These are phyloP conservation scores for Gymnopilus dilepis DNA, from an alignment of 768 basidiomycete species.

Conservation along the genomic window DNA sequence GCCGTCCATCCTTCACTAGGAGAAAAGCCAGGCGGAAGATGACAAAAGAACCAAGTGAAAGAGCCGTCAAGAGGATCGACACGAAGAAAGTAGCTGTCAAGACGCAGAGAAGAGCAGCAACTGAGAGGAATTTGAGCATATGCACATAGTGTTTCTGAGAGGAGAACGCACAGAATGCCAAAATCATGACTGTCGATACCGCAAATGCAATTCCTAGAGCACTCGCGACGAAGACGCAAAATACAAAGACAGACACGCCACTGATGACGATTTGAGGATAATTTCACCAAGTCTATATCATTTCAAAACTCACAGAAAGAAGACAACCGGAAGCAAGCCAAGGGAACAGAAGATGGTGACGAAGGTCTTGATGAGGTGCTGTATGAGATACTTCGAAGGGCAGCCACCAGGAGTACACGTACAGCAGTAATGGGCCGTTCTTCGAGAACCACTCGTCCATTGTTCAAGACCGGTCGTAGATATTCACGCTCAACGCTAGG, in stretches of 20 bases:
- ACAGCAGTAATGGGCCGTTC: conserved; percentile 32
- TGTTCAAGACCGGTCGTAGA: conserved; percentile 22
- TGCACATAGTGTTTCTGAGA: neutral
- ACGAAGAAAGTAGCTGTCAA: conserved; percentile 26
- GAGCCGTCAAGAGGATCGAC: conserved; percentile 28
- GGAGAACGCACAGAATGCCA: conserved; percentile 25
- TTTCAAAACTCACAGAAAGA: conserved; percentile 26
- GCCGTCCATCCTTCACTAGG: conserved; percentile 25
- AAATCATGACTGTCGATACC: conserved; percentile 21
- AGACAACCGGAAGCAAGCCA: conserved; percentile 26
- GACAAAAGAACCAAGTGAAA: conserved; percentile 26
- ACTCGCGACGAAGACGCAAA: conserved; percentile 18
- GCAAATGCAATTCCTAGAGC: conserved; percentile 26
- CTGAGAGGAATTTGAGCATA: conserved; percentile 13
- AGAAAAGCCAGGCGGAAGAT: conserved; percentile 25
- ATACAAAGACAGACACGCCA: conserved; percentile 21
- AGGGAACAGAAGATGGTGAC: conserved; percentile 24
- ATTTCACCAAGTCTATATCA: neutral
- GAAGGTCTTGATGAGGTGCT: conserved; percentile 22
- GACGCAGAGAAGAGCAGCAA: conserved; percentile 25
- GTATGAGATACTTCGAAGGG: neutral
- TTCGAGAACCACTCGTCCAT: conserved; percentile 15
- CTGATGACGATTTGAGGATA: conserved; percentile 11
- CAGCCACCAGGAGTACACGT: neutral
- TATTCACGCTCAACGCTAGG: conserved; percentile 31